Base-by-base conservation (phyloP, 805 yeast genomes). In the Cyberlindnera galapagoensis region DNA sequence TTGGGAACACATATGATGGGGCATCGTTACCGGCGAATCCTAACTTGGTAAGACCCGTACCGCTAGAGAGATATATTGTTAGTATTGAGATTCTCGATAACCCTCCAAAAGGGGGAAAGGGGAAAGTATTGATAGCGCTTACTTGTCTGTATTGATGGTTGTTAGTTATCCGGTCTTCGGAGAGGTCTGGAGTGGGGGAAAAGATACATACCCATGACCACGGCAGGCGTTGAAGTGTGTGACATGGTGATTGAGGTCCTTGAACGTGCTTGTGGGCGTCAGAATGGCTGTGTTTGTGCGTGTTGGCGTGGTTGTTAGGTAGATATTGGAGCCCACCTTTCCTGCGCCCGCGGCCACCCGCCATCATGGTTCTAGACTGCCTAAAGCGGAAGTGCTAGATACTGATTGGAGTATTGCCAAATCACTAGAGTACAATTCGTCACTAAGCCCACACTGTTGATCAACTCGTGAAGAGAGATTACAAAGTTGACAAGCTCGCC, bases 1-100 rank as follows among this genome's bases (percentile, higher is more conserved):
- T 92, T 32, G 98, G 98, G 52, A 92, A 85, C 20, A 92, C 86
- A 72, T 83, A 92, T 5, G 97, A 88, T 24, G 98, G 98, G 16
- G 97, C 72, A 62, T 92, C 98, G 57, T 92, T 92, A 35, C 98
- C 98, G 47, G 98, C 98, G 64, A 88, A 92, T 18, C 98, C 98
- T 46, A 92, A 71, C 59, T 92, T 92, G 56, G 98, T 92, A 49
- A 88, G 69, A 45, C 98, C 98, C 49, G 98, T 92, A 71, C 98
- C 98, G 59, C 90, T 90, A 70, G 15, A 34, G 10, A 23, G 20
- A n/a, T 12, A 34, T 21, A 10, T 9, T 21, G 46, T 39, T 46
- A 42, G 46, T 49, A 43, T 14, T 7, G 11, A 10, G 11, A 29
- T 28, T 26, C 13, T 18, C 10, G 16, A 12, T 12, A 7, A 18